These are phyloP conservation scores for Cystofilobasidium bisporidii DNA, from an alignment of 768 basidiomycete genomes.

Conservation along the genomic window DNA sequence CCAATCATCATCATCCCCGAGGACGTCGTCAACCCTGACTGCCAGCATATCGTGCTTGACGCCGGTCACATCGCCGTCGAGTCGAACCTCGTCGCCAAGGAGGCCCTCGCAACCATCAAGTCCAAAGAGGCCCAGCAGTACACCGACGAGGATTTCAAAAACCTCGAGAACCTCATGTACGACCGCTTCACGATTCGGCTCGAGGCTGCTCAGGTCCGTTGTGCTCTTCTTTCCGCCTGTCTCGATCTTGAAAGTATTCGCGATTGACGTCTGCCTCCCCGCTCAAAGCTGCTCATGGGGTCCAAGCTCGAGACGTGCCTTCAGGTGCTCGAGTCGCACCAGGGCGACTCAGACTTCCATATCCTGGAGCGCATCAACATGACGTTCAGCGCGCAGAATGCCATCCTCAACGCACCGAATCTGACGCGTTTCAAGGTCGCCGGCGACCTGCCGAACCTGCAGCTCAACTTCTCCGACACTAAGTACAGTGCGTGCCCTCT, in stretches of 20 bases:
- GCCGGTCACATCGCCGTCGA: slow-evolving; percentile 93
- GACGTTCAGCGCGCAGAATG: slow-evolving; percentile 78
- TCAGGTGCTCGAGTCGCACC: slow-evolving; percentile 57
- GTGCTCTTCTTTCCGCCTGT: background rate
- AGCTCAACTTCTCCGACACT: slow-evolving; percentile 55
- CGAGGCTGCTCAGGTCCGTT: slow-evolving; percentile 73
- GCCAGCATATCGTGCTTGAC: slow-evolving; percentile 83
- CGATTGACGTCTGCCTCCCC: background rate
- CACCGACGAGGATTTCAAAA: slow-evolving; percentile 71
- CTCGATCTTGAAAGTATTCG: background rate
- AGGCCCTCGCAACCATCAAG: slow-evolving; percentile 63
- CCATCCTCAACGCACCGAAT: slow-evolving; percentile 72
- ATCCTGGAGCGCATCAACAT: slow-evolving; percentile 86
- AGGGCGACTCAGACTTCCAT: slow-evolving; percentile 55
- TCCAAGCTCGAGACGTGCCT: slow-evolving; percentile 70
- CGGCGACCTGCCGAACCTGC: slow-evolving; percentile 74
- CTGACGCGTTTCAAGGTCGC: slow-evolving; percentile 82
- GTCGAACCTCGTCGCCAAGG: slow-evolving; percentile 79
- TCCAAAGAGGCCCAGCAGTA: slow-evolving; percentile 76
- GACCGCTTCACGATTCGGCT: slow-evolving; percentile 76
- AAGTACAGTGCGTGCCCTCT: slow-evolving; percentile 38
- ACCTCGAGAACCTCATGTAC: slow-evolving; percentile 87
- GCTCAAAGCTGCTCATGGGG: slow-evolving; percentile 85
- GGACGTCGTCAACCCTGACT: slow-evolving; percentile 63
- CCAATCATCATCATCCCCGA: slow-evolving; percentile 96